Base-by-base conservation (phyloP, 805 yeast species). In the Barnettozyma vustinii region DNA sequence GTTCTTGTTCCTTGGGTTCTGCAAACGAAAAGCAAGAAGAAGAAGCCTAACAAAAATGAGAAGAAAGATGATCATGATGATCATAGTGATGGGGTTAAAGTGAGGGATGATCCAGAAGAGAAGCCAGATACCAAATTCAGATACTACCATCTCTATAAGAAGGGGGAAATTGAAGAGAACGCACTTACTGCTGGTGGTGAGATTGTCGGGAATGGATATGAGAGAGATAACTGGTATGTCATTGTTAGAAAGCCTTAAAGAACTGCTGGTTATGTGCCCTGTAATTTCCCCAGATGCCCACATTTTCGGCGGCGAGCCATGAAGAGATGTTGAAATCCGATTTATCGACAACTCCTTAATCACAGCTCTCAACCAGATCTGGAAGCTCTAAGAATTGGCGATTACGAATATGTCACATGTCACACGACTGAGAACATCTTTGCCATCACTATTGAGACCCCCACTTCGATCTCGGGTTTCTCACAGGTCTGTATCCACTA, bases 1-100 rank as follows among this genome's bases (percentile, higher is more conserved):
- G 87, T 92, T 1, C 68, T 94, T 58, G 96, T 94, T 18, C 99
- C 99, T 0, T 94, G 99, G 99, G 96, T 91, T 2, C 68, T 83
- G 52, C 66, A 68, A 42, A 66, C 67, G 36, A 74, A 73, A 56
- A 44, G 21, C 41, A 33, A 5, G 26, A 42, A 42, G 53, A 53
- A 56, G 41, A 45, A 40, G n/a, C n/a, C n/a, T 12, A 49, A 48
- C 16, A 19, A 43, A 18, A 44, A 44, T 35, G 41, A 40, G 21
- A 36, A n/a, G n/a, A n/a, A n/a, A n/a, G n/a, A n/a, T n/a, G n/a
- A n/a, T n/a, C n/a, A 48, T n/a, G 44, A 35, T 3, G 45, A 41
- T 7, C 8, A 3, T 15, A 18, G 4, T 13, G 33, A 30, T 30
- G 16, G 16, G n/a, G 30, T 19, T 8, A 13, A 21, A 13, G 40